These are phyloP conservation scores for Meyerozyma carpophila DNA, from an alignment of 1,139 yeast genomes.

Conservation along the genomic window DNA sequence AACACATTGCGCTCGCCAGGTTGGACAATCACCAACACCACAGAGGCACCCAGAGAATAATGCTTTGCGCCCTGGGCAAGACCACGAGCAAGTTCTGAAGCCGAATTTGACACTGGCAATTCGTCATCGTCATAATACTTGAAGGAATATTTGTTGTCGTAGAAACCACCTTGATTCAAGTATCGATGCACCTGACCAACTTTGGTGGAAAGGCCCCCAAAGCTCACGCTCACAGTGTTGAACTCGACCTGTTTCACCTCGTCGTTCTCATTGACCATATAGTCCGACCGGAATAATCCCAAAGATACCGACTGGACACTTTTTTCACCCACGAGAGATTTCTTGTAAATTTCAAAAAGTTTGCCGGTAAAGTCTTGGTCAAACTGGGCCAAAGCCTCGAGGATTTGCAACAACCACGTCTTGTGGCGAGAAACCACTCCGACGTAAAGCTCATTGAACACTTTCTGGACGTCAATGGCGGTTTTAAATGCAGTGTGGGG, in stretches of 20 bases:
- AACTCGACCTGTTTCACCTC: constrained; percentile 89
- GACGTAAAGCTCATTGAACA: constrained; percentile 71
- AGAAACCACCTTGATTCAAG: constrained; percentile 52
- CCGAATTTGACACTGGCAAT: constrained; percentile 66
- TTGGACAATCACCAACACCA: constrained; percentile 79
- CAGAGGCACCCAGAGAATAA: constrained; percentile 41
- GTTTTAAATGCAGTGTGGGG: constrained; percentile 60
- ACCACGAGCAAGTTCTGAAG: constrained; percentile 59
- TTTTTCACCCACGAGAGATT: constrained; percentile 26
- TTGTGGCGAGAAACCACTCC: constrained; percentile 48
- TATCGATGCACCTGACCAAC: constrained; percentile 73
- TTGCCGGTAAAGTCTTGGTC: constrained; percentile 82
- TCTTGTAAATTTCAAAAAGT: constrained; percentile 54
- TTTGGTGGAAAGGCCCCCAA: constrained; percentile 82
- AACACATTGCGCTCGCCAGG: constrained; percentile 82
- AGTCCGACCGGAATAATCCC: constrained; percentile 89
- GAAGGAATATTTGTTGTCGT: constrained; percentile 32
- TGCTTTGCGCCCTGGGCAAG: constrained; percentile 59
- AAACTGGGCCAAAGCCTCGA: constrained; percentile 48
- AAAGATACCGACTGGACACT: constrained; percentile 59
- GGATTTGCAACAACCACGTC: constrained; percentile 57
- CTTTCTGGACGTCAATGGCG: constrained; percentile 63
- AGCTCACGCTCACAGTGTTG: constrained; percentile 92
- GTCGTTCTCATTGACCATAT: constrained; percentile 57
- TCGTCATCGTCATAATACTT: constrained; percentile 41